Evolutionary conservation across 352 stramenopile species (phyloP), one percentile per base, ranked within the genome.

Genomic region (Pythium chondricola): DNA sequence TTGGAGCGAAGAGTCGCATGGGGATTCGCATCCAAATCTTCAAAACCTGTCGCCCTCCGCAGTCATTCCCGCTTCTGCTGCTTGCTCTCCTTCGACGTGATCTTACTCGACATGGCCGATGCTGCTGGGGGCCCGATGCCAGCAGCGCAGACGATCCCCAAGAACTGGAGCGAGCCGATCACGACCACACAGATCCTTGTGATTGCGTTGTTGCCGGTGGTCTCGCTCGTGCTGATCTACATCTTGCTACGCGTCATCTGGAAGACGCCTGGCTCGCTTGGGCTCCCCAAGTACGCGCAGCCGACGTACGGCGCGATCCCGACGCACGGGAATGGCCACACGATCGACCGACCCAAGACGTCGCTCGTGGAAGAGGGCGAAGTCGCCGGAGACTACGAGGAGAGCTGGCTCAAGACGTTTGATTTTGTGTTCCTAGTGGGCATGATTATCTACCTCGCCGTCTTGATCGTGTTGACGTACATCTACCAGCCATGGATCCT

Each of bases 211-310:
- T 41, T 85, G 40, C 74, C 75, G 2, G 29, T 82, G 4, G 56
- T 65, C 29, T 69, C 73, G 29, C 70, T 87, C 29, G 40, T 75
- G 29, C 48, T 85, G 24, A 78, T 73, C 56, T 84, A 85, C 54
- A 54, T 87, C 22, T 60, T 89, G 44, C 58, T 89, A 37, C 74
- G 73, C 5, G 40, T 89, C 26, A 56, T 89, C 31, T 88, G 77
- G 77, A 71, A 74, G 35, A 72, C 83, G 6, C 75, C 67, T 4
- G 55, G 69, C 11, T 67, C 56, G 30, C 52, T 56, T 17, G 57
- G 81, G 13, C 71, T 73, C 7, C 52, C 65, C 41, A 73, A 74
- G 46, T 54, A 53, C 17, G 13, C 59, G 33, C 50, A 58, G 30
- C 58, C 69, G 14, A 71, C 65, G 16, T 85, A 85, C 31, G 69